Base-by-base conservation (phyloP, 2,329 filamentous ascomycete species). In the Huntiella savannae region DNA sequence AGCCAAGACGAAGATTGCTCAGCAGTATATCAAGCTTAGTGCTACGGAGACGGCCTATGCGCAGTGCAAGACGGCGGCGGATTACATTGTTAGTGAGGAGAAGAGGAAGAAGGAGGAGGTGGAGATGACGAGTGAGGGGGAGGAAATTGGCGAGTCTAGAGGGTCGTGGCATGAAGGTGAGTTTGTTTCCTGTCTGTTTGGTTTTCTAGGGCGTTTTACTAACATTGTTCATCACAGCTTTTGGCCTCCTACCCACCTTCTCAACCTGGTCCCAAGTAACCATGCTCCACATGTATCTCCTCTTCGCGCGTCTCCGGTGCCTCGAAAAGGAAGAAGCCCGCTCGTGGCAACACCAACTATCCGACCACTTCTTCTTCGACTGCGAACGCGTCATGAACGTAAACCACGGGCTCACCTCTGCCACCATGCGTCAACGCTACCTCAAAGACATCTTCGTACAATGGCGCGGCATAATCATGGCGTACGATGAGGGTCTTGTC, bases 211-310 rank as follows among this genome's bases (percentile, higher is more conserved):
- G 43, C 17, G 12, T 15, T 10, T 16, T 3, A 49, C 40, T 8
- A 19, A 33, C n/a, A 33, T 37, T 41, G 35, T 34, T 10, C 32
- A 7, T 45, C 28, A 46, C 55, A 93, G 84, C 79, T 44, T 75
- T 94, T 52, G 74, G 74, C 19, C 74, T 98, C 13, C 70, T 73
- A 32, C 83, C 86, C 1, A 96, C 86, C 0, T 98, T 98, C 62
- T 87, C 79, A 58, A 88, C 83, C 48, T 98, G 91, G 91, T 83
- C 86, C 15, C 87, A 96, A 62, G 79, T 96, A 39, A 91, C 87
- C 33, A 93, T 94, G 70, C 72, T 98, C 49, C 88, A 98, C 67
- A 82, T 98, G 72, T 96, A 94, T 68, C 73, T 95, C 49, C 63
- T 96, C 50, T 82, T 83, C 47, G 81, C 83, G 40, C 81, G 87